Conservation (phyloP, 768 basidiomycete species). For the Leccinum longicurvipes region DNA sequence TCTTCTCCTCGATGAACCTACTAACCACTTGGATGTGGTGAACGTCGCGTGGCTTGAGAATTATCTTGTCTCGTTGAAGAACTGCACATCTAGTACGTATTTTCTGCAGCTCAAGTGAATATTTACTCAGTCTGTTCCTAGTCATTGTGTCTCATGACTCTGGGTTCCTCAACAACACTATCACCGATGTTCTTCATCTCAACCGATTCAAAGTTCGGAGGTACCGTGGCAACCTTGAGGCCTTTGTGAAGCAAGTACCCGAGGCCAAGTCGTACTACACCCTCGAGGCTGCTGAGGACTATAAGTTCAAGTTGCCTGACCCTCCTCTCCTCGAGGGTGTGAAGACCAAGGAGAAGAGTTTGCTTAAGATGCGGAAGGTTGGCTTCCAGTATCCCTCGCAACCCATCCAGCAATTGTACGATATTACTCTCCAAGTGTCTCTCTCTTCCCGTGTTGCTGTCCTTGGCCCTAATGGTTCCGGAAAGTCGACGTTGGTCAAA, state of each 20-base stretch:
- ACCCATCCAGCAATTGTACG: slow-evolving; percentile 84
- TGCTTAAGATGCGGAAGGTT: slow-evolving; percentile 97
- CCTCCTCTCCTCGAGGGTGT: slow-evolving; percentile 98
- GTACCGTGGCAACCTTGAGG: slow-evolving; percentile 93
- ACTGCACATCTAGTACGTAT: slow-evolving; percentile 84
- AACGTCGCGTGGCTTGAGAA: slow-evolving; percentile 97
- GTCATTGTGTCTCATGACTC: slow-evolving; percentile 99
- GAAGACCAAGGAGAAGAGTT: slow-evolving; percentile 98
- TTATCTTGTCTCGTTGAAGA: slow-evolving; percentile 83
- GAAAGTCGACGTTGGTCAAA: slow-evolving; percentile 96
- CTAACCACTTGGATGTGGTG: slow-evolving; percentile 95
- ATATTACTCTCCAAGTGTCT: slow-evolving; percentile 95
- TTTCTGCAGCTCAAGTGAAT: not conserved
- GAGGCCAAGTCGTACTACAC: slow-evolving; percentile 99
- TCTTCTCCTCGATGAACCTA: slow-evolving; percentile 93
- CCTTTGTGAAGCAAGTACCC: slow-evolving; percentile 90
- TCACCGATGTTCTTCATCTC: slow-evolving; percentile 95
- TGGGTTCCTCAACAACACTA: slow-evolving; percentile 95
- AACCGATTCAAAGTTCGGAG: slow-evolving; percentile 98
- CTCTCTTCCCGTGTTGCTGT: slow-evolving; percentile 97
- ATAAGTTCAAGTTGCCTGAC: slow-evolving; percentile 97
- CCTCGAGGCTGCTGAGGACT: slow-evolving; percentile 92
- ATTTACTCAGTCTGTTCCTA: slow-evolving; percentile 20
- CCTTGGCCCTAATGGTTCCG: slow-evolving; percentile 98
- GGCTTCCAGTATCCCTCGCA: slow-evolving; percentile 94